Percentiles rank a stretch among this genome's conserved stretches.
Conservation (phyloP, 352 stramenopile genomes). For the Globisporangium barbulae region DNA sequence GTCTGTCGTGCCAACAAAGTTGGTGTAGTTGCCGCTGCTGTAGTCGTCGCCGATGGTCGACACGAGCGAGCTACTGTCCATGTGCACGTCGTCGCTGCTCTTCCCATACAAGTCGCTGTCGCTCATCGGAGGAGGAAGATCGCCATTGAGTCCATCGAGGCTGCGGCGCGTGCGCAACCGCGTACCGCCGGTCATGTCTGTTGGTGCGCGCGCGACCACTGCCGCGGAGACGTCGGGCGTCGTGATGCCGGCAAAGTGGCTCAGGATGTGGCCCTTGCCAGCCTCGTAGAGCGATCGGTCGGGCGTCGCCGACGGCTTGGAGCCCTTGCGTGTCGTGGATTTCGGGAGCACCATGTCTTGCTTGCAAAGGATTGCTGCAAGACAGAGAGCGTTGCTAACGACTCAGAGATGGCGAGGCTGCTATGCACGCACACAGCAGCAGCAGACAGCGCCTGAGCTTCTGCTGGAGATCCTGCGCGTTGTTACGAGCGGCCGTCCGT, state of each 20-base stretch:
- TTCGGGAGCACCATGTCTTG: constrained; percentile 18
- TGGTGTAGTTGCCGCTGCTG: constrained; percentile 2
- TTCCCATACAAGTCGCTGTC: background rate
- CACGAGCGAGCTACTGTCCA: constrained; percentile 6
- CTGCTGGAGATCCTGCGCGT: constrained; percentile 2
- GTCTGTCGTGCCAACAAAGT: constrained; percentile 3
- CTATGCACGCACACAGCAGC: background rate
- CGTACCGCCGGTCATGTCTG: background rate
- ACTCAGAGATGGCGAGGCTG: background rate
- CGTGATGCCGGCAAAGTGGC: constrained; percentile 54
- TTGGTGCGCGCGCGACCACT: background rate
- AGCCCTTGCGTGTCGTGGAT: constrained; percentile 5
- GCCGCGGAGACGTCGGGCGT: constrained; percentile 25
- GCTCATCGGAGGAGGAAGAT: background rate
- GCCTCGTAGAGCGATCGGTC: constrained; percentile 37
- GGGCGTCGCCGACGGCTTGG: constrained; percentile 9
- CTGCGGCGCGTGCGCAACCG: constrained; percentile 12
- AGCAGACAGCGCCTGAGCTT: background rate
- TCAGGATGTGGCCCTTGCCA: constrained; percentile 54
- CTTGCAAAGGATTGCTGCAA: background rate
- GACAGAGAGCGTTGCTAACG: background rate
- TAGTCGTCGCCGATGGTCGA: constrained; percentile 5
- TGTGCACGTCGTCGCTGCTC: constrained; percentile 4
- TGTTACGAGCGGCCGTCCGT: constrained; percentile 7
- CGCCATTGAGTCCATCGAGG: constrained; percentile 11